Conservation (phyloP, 768 basidiomycete genomes). For the Rhodotorula diobovata region DNA sequence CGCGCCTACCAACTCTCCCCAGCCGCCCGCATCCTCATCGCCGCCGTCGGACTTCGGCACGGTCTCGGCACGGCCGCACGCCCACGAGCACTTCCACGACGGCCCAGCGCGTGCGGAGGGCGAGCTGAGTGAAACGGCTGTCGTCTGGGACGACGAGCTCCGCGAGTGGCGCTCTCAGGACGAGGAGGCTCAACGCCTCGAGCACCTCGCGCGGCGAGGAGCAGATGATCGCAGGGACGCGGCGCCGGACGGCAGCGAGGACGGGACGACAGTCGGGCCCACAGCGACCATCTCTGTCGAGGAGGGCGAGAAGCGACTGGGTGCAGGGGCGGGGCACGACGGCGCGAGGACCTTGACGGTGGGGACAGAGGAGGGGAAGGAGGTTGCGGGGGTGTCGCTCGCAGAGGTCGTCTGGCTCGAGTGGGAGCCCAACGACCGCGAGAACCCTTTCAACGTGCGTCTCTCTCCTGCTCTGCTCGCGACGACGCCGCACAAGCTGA, state of each 20-base stretch:
- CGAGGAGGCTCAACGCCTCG: not conserved
- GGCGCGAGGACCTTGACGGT: not conserved
- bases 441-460: constrained; percentile 37
- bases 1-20: no score
- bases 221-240: not conserved
- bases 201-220: not conserved
- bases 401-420: constrained; percentile 32
- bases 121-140: constrained; percentile 18
- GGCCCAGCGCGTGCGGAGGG: not conserved
- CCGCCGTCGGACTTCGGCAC: not conserved
- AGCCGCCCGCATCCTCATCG: no score
- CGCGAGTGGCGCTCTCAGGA: constrained; percentile 24
- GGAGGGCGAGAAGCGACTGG: not conserved
- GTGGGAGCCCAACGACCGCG: constrained; percentile 15
- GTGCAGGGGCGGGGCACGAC: not conserved
- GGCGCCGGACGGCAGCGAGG: not conserved
- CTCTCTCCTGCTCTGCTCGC: not conserved
- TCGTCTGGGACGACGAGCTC: constrained; percentile 24
- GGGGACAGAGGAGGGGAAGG: not conserved
- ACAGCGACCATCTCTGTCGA: not conserved
- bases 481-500: not conserved
- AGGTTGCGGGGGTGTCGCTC: no score
- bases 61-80: not conserved
- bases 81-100: constrained; percentile 2
- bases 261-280: not conserved